A percentile compares a stretch with the other conserved stretches of the same genome.
phyloP scores from a whole-genome alignment of 2,329 filamentous ascomycete genomes.

The Saccharata proteae region DNA sequence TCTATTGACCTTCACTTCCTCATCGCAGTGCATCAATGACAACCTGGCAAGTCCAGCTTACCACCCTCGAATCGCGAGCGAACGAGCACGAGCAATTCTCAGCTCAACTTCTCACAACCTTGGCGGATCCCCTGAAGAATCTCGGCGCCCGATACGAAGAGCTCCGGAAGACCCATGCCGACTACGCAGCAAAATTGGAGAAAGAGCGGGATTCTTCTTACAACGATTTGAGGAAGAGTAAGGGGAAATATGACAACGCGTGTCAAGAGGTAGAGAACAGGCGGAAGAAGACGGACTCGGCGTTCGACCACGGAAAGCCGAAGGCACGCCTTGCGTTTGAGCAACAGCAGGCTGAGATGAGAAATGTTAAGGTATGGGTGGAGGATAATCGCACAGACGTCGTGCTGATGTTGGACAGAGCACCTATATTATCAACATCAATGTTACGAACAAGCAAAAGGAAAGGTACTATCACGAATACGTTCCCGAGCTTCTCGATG shows the following conservation, averaged over 20 bases:
- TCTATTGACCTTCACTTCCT: conserved; percentile 10
- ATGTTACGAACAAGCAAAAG: conserved; percentile 95
- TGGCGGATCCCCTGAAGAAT: conserved; percentile 77
- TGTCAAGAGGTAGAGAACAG: conserved; percentile 92
- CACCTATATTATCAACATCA: conserved; percentile 91
- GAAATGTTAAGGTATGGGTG: conserved; percentile 64
- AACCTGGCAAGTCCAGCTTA: conserved; percentile 91
- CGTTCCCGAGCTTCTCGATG: conserved; percentile 83
- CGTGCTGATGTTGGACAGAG: too few species aligned
- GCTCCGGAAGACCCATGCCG: conserved; percentile 76
- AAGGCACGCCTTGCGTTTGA: conserved; percentile 89
- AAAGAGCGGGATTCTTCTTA: conserved; percentile 80
- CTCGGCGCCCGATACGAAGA: conserved; percentile 72
- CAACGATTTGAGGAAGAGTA: conserved; percentile 75
- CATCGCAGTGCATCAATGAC: conserved; percentile 70
- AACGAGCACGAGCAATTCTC: conserved; percentile 80
- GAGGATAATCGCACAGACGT: too few species aligned
- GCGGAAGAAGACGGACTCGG: conserved; percentile 86
- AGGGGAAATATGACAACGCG: conserved; percentile 81
- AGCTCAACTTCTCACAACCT: conserved; percentile 61
- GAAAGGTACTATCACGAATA: conserved; percentile 97
- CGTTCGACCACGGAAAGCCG: conserved; percentile 73
- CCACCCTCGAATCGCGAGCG: conserved; percentile 75
- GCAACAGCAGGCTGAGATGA: conserved; percentile 88
- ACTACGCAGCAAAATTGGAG: conserved; percentile 80